Evolutionary conservation across 352 stramenopile species (phyloP).

Genomic region (Phytophthora litchii): DNA sequence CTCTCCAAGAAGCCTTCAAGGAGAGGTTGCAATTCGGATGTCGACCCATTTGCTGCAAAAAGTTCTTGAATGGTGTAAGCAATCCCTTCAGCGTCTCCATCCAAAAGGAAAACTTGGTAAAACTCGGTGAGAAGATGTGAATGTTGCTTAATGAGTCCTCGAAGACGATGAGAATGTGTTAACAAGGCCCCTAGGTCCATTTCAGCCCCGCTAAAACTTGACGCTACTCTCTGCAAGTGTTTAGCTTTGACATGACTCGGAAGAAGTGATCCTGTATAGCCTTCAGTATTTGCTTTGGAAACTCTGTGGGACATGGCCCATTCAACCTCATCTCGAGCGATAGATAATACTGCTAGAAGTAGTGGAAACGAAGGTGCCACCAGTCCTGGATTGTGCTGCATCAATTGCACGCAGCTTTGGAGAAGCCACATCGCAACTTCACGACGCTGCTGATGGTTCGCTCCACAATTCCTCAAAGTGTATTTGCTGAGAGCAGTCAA

Average conservation of each 20-base stretch:
- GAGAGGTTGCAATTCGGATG: constrained; percentile 33
- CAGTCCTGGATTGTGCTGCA: constrained; percentile 49
- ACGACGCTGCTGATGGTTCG: constrained; percentile 41
- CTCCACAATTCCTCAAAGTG: constrained; percentile 43
- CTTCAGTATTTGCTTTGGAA: constrained; percentile 1
- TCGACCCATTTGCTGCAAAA: constrained; percentile 6
- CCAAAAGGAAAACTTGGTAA: constrained; percentile 48
- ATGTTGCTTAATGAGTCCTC: constrained; percentile 27
- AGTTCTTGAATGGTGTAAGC: constrained; percentile 42
- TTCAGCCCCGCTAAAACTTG: constrained; percentile 29
- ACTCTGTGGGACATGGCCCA: constrained; percentile 51
- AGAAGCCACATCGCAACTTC: constrained; percentile 51
- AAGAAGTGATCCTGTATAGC: constrained; percentile 32
- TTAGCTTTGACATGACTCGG: constrained; percentile 57
- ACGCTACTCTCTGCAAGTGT: constrained; percentile 43
- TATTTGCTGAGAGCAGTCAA: constrained; percentile 56
- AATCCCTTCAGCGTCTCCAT: constrained; percentile 57
- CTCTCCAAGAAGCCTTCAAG: constrained; percentile 49
- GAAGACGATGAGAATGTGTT: constrained; percentile 28
- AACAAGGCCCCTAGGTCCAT: constrained; percentile 32
- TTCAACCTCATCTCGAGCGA: constrained; percentile 54
- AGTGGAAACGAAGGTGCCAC: constrained; percentile 53
- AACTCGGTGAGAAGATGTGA: constrained; percentile 37
- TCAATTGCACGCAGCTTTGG: constrained; percentile 34
- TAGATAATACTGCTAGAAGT: constrained; percentile 40